These are phyloP conservation scores for Raphanus raphanistrum DNA, from an alignment of 345 rosid species.

Conservation along the genomic window DNA sequence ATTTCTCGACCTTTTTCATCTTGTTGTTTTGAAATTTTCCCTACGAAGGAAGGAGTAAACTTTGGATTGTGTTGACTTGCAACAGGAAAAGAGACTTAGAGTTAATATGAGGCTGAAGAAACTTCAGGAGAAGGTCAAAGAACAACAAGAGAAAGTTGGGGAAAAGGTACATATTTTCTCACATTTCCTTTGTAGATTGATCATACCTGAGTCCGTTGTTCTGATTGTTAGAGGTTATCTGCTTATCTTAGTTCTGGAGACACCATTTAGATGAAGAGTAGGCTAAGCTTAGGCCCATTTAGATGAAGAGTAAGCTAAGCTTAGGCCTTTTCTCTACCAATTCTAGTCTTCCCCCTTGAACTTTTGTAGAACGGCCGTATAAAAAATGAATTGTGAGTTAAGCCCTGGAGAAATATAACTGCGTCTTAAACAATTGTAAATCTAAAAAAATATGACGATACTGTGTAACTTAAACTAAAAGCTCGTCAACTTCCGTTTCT, in stretches of 20 bases:
- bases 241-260: background rate
- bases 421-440: background rate
- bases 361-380: background rate
- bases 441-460: background rate
- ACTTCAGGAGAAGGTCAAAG: constrained; percentile 59
- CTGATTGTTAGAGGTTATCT: background rate
- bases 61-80: constrained; percentile 12
- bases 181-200: background rate
- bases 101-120: constrained; percentile 56
- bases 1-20: background rate
- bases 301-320: background rate
- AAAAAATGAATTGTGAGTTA: background rate
- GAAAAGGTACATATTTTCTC: constrained; percentile 39
- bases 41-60: background rate
- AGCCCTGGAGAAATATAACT: background rate
- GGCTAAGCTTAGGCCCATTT: background rate
- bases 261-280: background rate
- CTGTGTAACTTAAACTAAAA: background rate
- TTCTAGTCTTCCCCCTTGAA: background rate
- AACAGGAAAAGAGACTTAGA: constrained; percentile 64
- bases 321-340: background rate
- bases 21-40: background rate
- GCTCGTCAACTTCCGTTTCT: background rate
- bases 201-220: background rate
- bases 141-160: constrained; percentile 60